Conservation (phyloP, 1,284 basidiomycete genomes). For the Ganoderma multipileum region DNA sequence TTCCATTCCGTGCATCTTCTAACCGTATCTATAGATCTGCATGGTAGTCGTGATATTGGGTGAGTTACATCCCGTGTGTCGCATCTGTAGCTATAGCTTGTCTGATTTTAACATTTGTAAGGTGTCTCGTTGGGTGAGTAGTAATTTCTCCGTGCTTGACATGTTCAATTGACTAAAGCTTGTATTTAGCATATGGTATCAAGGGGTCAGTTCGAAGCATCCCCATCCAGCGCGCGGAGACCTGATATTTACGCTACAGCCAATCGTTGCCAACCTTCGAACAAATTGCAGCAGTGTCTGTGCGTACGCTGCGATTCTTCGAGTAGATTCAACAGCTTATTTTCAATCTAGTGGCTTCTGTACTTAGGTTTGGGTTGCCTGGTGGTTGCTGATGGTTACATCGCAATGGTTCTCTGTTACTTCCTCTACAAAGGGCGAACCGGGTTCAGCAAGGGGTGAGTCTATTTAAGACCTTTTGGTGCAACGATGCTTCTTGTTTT, state of each 20-base stretch:
- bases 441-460: not conserved
- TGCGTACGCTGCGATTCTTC: not conserved
- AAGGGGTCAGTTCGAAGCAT: not conserved
- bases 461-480: not conserved
- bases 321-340: not conserved
- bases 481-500: not conserved
- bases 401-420: constrained; percentile 4
- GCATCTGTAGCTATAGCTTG: not conserved
- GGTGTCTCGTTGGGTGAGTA: not conserved
- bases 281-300: not conserved
- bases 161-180: not conserved
- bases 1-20: too few species aligned
- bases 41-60: not conserved
- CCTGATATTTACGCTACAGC: not conserved
- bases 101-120: not conserved
- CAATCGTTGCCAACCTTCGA: not conserved
- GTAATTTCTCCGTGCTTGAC: not conserved
- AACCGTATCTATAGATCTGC: not conserved
- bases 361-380: not conserved
- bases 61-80: not conserved
- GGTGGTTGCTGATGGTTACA: not conserved
- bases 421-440: constrained; percentile 6
- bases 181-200: not conserved
- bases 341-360: not conserved
- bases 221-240: not conserved